A percentile compares a stretch with the other conserved stretches of the same genome.
Evolutionary conservation across 805 yeast species (phyloP).

Genomic region (Lipomyces anomalus): DNA sequence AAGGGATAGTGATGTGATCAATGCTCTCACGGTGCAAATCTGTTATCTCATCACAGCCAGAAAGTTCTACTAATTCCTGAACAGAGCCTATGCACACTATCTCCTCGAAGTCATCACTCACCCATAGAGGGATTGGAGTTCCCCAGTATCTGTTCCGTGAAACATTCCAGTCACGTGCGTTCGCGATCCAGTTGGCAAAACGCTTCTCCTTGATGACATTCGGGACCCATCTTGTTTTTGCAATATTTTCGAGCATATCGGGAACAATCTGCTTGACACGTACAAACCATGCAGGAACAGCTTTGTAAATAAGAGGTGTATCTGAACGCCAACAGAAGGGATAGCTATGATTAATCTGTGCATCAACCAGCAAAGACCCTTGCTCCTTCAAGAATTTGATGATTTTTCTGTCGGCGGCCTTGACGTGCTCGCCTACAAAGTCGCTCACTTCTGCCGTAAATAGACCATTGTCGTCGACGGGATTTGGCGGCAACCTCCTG

Average conservation of each 20-base stretch:
- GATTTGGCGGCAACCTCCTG: slow-evolving; percentile 75
- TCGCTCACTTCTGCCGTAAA: slow-evolving; percentile 71
- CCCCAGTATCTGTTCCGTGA: slow-evolving; percentile 99
- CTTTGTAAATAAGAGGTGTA: slow-evolving; percentile 91
- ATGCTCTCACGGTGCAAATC: slow-evolving; percentile 93
- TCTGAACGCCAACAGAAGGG: slow-evolving; percentile 99
- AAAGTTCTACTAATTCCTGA: slow-evolving; percentile 73
- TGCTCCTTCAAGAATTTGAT: slow-evolving; percentile 74
- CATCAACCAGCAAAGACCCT: slow-evolving; percentile 67
- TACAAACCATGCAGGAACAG: slow-evolving; percentile 98
- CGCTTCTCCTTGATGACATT: slow-evolving; percentile 83
- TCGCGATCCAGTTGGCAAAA: slow-evolving; percentile 95
- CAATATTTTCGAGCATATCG: slow-evolving; percentile 79
- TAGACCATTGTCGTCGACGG: slow-evolving; percentile 88
- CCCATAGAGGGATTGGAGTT: slow-evolving; percentile 98
- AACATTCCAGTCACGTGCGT: slow-evolving; percentile 98
- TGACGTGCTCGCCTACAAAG: slow-evolving; percentile 79
- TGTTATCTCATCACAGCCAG: slow-evolving; percentile 74
- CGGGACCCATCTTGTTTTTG: slow-evolving; percentile 93
- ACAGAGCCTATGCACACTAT: slow-evolving; percentile 89
- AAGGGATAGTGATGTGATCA: slow-evolving; percentile 89
- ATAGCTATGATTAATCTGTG: slow-evolving; percentile 90
- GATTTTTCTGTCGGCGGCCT: slow-evolving; percentile 90
- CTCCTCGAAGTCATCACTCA: slow-evolving; percentile 86
- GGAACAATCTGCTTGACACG: slow-evolving; percentile 84